Evolutionary conservation across 805 yeast species (phyloP).

Genomic region (Zygosaccharomyces lentus): DNA sequence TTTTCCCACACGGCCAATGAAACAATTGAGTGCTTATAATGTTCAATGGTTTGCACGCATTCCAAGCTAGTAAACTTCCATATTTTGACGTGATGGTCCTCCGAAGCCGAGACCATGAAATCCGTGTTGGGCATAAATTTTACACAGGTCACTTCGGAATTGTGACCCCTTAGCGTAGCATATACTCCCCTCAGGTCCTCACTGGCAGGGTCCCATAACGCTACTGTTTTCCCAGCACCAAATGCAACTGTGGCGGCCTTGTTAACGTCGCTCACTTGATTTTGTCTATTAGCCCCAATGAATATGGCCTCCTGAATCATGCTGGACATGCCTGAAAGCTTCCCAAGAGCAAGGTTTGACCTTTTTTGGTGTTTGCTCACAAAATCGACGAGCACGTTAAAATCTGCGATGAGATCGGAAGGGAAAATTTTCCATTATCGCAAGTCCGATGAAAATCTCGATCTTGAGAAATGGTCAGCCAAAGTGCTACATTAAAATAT

Average conservation of each 20-base stretch:
- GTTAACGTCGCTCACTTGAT: constrained; percentile 53
- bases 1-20: constrained; percentile 43
- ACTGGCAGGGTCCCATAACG: constrained; percentile 62
- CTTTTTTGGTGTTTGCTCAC: background rate
- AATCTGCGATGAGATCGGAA: constrained; percentile 5
- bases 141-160: constrained; percentile 62
- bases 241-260: constrained; percentile 48
- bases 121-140: constrained; percentile 47
- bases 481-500: background rate
- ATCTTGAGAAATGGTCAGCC: background rate
- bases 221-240: constrained; percentile 64
- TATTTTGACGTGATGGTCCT: constrained; percentile 57
- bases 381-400: background rate
- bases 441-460: background rate
- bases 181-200: constrained; percentile 43
- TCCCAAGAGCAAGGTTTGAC: background rate
- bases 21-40: constrained; percentile 51
- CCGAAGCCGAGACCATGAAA: constrained; percentile 56
- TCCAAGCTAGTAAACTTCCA: constrained; percentile 45
- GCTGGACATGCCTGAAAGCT: constrained; percentile 5
- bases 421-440: constrained; percentile 1
- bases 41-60: constrained; percentile 34
- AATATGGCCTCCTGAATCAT: constrained; percentile 51
- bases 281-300: constrained; percentile 68
- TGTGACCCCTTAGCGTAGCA: constrained; percentile 57